Percentiles rank a stretch among this genome's conserved stretches.
phyloP scores from a whole-genome alignment of 179 eudicot species.

The Drosera spatulata region DNA sequence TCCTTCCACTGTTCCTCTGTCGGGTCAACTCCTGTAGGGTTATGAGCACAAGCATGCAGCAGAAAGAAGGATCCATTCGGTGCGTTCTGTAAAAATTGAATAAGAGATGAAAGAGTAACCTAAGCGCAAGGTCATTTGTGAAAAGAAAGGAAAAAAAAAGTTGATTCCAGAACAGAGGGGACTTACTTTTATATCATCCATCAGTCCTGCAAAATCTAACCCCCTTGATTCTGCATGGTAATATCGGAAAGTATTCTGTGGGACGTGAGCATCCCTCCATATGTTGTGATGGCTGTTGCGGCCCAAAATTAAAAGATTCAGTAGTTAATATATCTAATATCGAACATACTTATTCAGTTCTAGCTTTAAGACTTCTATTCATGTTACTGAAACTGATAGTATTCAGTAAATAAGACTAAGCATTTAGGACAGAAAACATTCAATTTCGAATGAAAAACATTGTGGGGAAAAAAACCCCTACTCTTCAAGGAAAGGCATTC shows the following conservation, averaged over 20 bases:
- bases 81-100: constrained; percentile 55
- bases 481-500: background rate
- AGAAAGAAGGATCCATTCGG: constrained; percentile 92
- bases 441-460: no score
- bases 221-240: constrained; percentile 86
- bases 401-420: no score
- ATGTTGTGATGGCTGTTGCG: constrained; percentile 88
- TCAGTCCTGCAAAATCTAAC: constrained; percentile 68
- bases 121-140: no score
- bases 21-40: constrained; percentile 99
- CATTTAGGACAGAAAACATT: no score
- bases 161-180: background rate
- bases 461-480: no score
- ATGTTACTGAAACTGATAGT: no score
- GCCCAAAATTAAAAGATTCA: background rate
- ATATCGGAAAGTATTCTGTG: constrained; percentile 66
- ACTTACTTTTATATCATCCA: constrained; percentile 80
- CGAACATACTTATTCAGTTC: no score
- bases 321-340: constrained; percentile 2
- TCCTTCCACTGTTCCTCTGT: constrained; percentile 94
- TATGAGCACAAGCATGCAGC: constrained; percentile 99
- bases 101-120: background rate
- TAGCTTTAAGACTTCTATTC: no score
- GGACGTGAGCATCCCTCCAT: constrained; percentile 90
- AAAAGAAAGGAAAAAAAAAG: background rate